Evolutionary conservation across 73 alveolate genomes (phyloP).

Genomic region (Tetrahymena borealis): DNA sequence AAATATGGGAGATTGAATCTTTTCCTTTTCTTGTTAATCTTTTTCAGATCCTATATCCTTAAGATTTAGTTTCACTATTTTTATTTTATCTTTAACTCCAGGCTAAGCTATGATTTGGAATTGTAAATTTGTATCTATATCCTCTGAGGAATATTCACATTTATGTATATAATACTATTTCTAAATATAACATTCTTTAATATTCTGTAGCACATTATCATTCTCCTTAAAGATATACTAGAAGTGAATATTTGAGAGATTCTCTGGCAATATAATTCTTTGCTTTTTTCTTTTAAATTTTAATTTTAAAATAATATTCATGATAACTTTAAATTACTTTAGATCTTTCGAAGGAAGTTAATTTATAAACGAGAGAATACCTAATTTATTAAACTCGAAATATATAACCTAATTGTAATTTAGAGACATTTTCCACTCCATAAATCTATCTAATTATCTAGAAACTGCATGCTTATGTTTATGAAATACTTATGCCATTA

Average conservation of each 20-base stretch:
- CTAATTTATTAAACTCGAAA: neutral
- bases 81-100: neutral
- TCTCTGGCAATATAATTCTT: neutral
- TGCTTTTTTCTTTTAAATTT: neutral
- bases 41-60: neutral
- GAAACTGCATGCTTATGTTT: neutral
- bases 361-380: neutral
- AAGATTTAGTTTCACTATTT: neutral
- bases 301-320: neutral
- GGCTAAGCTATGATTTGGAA: neutral
- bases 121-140: neutral
- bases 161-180: neutral
- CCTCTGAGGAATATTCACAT: neutral
- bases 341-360: neutral
- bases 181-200: neutral
- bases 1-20: neutral
- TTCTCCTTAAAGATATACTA: neutral
- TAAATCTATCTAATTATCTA: neutral
- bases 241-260: neutral
- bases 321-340: neutral
- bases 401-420: neutral
- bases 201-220: neutral
- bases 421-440: neutral
- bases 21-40: neutral
- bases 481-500: neutral